These are phyloP conservation scores for Trematosphaeria pertusa DNA, from an alignment of 2,329 filamentous ascomycete genomes.

Conservation along the genomic window DNA sequence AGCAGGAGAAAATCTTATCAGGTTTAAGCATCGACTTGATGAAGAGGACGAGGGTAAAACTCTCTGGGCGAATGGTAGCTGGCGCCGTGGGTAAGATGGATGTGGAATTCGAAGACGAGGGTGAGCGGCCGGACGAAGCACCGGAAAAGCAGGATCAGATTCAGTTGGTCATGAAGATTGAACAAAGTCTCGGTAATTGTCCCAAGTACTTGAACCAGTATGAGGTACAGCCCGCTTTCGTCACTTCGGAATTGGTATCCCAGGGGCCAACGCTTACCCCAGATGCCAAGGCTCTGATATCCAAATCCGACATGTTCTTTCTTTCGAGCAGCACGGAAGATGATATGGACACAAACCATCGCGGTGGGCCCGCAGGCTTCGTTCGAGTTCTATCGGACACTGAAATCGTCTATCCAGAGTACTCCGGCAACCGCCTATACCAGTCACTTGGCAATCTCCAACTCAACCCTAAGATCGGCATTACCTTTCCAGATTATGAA, in stretches of 20 bases:
- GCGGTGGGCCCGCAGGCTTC: constrained; percentile 78
- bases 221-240: constrained; percentile 62
- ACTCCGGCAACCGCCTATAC: constrained; percentile 83
- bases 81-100: constrained; percentile 59
- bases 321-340: constrained; percentile 68
- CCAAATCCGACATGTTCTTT: constrained; percentile 77
- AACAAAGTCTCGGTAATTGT: constrained; percentile 79
- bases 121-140: constrained; percentile 26
- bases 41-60: constrained; percentile 74
- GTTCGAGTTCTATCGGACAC: constrained; percentile 70
- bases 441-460: constrained; percentile 82
- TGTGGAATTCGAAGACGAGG: constrained; percentile 32
- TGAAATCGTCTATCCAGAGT: constrained; percentile 79
- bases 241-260: constrained; percentile 61
- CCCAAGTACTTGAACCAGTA: constrained; percentile 88
- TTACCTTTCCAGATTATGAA: constrained; percentile 76
- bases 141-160: constrained; percentile 45
- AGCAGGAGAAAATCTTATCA: constrained; percentile 61
- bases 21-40: constrained; percentile 70
- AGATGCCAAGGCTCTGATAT: constrained; percentile 66
- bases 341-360: constrained; percentile 84
- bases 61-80: constrained; percentile 73
- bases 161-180: constrained; percentile 71
- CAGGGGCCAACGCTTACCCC: constrained; percentile 57
- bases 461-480: constrained; percentile 69